These are phyloP conservation scores for Termitomyces eurrhizus DNA, from an alignment of 768 basidiomycete genomes.

Conservation along the genomic window DNA sequence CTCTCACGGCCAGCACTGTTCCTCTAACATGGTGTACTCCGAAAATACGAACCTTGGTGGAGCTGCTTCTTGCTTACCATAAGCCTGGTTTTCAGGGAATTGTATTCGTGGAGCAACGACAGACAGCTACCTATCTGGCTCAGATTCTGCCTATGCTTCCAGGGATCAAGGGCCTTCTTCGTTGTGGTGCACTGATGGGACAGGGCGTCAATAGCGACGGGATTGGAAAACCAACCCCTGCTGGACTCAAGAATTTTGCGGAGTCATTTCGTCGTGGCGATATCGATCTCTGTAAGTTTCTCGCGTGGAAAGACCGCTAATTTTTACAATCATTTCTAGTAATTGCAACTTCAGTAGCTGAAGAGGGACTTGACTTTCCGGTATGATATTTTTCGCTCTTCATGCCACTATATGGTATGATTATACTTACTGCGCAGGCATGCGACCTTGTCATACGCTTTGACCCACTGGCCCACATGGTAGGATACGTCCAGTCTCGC, in stretches of 20 bases:
- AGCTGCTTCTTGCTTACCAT: conserved; percentile 53
- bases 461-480: conserved; percentile 77
- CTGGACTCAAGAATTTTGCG: conserved; percentile 56
- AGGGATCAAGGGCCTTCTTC: conserved; percentile 51
- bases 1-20: conserved; percentile 20
- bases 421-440: conserved; percentile 41
- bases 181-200: conserved; percentile 66
- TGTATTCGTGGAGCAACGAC: conserved; percentile 84
- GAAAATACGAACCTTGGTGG: conserved; percentile 62
- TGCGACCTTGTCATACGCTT: conserved; percentile 88
- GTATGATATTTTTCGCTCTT: conserved; percentile 27
- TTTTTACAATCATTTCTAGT: conserved; percentile 34
- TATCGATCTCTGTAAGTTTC: conserved; percentile 60
- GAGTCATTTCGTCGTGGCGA: conserved; percentile 58
- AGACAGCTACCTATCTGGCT: conserved; percentile 69
- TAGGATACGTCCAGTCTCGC: conserved; percentile 85
- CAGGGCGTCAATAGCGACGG: conserved; percentile 51
- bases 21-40: conserved; percentile 67
- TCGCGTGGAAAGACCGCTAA: neutral
- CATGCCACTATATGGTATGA: neutral
- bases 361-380: conserved; percentile 90
- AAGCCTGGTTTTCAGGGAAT: conserved; percentile 70
- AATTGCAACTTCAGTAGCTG: conserved; percentile 83
- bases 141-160: conserved; percentile 60
- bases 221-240: conserved; percentile 33